Base-by-base conservation (phyloP, 352 stramenopile genomes). In the Thraustochytrium sp. region DNA sequence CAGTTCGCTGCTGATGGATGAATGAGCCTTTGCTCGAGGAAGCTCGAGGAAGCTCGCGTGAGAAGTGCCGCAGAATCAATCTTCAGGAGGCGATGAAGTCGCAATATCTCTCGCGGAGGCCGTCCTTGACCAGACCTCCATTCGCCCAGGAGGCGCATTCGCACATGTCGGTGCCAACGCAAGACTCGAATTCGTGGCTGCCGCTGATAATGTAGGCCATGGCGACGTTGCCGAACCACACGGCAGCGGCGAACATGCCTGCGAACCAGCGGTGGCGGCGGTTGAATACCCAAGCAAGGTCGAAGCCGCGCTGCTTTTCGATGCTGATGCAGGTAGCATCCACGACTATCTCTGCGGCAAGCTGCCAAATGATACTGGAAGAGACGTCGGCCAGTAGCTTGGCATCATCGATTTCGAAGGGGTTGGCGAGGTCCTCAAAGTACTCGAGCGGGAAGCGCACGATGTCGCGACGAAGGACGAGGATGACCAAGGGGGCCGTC, bases 241-340 rank as follows among this genome's bases (percentile, higher is more conserved):
- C 31, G 42, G 59, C 59, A n/a, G 59, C 59, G n/a, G 46, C 42
- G 59, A 72, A 49, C 26, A 72, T 72, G 36, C 42, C 26, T 18
- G 59, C 34, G 26, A 72, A 72, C 8, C 13, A 49, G 21, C 59
- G 59, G 26, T 72, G 59, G 23, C 59, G 59, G 26, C 36, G 59
- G 3, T 72, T 49, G 40, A 72, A 72, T 5, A 72, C 59, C 59
- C 59, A 72, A 9, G 36, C 59, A 9, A 72, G 59, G 26, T 72
- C 59, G 8, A 72, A 72, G 59, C 59, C 59, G 3, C 59, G 59
- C n/a, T 72, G 3, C 59, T 72, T 72, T 44, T 72, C 59, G 8
- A 72, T 72, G 59, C 59, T 72, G 21, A 72, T 44, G 59, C 59
- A 72, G n/a, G 46, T 49, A 18, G 59, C 42, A 49, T 72, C 59